Evolutionary conservation across 352 stramenopile species (phyloP).

Genomic region (Pythium aphanidermatum): DNA sequence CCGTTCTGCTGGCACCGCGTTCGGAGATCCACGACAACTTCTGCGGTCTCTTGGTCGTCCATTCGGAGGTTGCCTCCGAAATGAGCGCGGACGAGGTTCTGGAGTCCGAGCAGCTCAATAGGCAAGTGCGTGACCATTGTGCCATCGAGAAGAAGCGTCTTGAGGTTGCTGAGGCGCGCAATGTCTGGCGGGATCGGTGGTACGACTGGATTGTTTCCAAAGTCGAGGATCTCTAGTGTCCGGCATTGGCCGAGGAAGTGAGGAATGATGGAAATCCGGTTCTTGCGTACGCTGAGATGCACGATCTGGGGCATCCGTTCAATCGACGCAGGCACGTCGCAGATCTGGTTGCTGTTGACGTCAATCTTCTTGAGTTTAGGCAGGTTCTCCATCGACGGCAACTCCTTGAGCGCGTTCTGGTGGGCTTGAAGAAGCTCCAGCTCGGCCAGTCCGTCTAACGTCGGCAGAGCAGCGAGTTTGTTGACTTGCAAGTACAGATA

Average conservation of each 20-base stretch:
- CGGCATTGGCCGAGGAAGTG: slow-evolving; percentile 36
- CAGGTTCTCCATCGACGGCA: slow-evolving; percentile 61
- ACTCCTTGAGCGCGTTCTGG: slow-evolving; percentile 48
- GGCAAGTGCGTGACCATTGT: slow-evolving; percentile 44
- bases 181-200: slow-evolving; percentile 37
- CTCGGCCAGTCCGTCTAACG: slow-evolving; percentile 42
- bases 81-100: slow-evolving; percentile 45
- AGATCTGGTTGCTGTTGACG: slow-evolving; percentile 65
- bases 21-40: slow-evolving; percentile 50
- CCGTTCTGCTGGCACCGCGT: slow-evolving; percentile 43
- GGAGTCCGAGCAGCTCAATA: slow-evolving; percentile 54
- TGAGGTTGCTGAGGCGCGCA: slow-evolving; percentile 37
- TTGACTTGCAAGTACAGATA: slow-evolving; percentile 57
- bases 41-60: slow-evolving; percentile 62
- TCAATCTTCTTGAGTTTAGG: slow-evolving; percentile 70
- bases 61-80: slow-evolving; percentile 45
- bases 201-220: slow-evolving; percentile 54
- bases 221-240: slow-evolving; percentile 61
- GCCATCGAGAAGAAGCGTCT: slow-evolving; percentile 62
- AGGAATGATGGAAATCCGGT: slow-evolving; percentile 43
- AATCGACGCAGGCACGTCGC: slow-evolving; percentile 36
- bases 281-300: slow-evolving; percentile 63
- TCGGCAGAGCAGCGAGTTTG: slow-evolving; percentile 31
- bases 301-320: slow-evolving; percentile 49
- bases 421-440: slow-evolving; percentile 57